phyloP scores from a whole-genome alignment of 352 stramenopile species.

The Pythium coloratum region DNA sequence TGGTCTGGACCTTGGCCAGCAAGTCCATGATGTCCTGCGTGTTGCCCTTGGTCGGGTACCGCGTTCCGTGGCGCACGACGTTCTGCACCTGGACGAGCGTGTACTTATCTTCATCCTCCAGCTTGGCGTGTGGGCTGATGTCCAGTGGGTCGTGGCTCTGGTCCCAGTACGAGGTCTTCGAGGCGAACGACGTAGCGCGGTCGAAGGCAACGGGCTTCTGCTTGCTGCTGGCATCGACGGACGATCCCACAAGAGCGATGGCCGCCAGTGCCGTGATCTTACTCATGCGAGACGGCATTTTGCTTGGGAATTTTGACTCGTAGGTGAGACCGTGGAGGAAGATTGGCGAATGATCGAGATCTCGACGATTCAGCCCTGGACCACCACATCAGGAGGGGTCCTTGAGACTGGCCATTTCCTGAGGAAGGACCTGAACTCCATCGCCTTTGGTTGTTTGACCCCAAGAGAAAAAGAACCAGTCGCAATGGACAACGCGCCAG shows the following conservation, averaged over 20 bases:
- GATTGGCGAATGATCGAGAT: not conserved
- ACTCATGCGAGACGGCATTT: not conserved
- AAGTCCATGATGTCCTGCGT: slow-evolving; percentile 52
- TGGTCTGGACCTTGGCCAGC: slow-evolving; percentile 39
- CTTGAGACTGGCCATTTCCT: too few relatives aligned
- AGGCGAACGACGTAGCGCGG: slow-evolving; percentile 20
- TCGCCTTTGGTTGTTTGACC: too few relatives aligned
- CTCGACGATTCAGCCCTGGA: too few relatives aligned
- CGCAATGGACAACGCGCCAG: too few relatives aligned
- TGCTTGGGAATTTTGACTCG: not conserved
- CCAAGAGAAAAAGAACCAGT: too few relatives aligned
- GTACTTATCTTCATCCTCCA: slow-evolving; percentile 15
- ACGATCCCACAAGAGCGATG: not conserved
- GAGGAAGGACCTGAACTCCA: too few relatives aligned
- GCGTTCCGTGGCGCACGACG: slow-evolving; percentile 27
- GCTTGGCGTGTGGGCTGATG: not conserved
- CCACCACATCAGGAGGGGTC: too few relatives aligned
- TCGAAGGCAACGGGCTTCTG: slow-evolving; percentile 14
- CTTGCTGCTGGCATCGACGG: not conserved
- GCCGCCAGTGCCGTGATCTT: not conserved
- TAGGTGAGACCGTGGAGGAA: not conserved
- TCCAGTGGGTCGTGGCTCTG: slow-evolving; percentile 16
- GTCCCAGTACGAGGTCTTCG: slow-evolving; percentile 32
- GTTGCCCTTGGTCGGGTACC: slow-evolving; percentile 55
- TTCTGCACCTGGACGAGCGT: slow-evolving; percentile 28